Conservation (phyloP, 2,329 filamentous ascomycete genomes). For the Botrytis elliptica region DNA sequence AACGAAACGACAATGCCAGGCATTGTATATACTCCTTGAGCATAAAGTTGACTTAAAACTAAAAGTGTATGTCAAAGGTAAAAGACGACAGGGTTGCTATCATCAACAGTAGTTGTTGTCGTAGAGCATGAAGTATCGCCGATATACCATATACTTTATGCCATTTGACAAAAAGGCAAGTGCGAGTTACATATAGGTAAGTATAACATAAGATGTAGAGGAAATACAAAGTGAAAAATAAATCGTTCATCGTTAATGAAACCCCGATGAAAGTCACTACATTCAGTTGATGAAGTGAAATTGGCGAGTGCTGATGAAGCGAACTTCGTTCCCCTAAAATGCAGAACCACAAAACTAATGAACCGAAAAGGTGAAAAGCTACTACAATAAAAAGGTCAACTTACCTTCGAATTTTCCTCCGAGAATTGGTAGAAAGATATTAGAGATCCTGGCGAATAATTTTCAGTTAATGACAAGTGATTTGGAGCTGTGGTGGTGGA, state of each 20-base stretch:
- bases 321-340: neutral
- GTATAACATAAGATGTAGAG: too few species aligned
- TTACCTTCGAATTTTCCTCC: neutral
- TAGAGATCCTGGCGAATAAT: neutral
- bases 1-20: neutral
- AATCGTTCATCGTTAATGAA: neutral
- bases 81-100: neutral
- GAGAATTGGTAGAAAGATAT: neutral
- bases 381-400: neutral
- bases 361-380: constrained; percentile 9
- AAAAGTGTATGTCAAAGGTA: neutral
- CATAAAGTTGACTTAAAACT: too few species aligned
- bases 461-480: neutral
- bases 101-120: neutral
- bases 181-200: neutral
- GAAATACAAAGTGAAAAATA: neutral
- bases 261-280: neutral
- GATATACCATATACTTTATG: neutral
- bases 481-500: neutral
- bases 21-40: neutral
- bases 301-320: constrained; percentile 13
- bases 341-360: neutral
- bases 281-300: constrained; percentile 3
- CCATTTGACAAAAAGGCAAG: neutral
- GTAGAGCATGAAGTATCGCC: neutral